A percentile compares a stretch with the other conserved stretches of the same genome.
phyloP scores from a whole-genome alignment of 495 filamentous ascomycete species.

The Staphylotrichum tortipilum region DNA sequence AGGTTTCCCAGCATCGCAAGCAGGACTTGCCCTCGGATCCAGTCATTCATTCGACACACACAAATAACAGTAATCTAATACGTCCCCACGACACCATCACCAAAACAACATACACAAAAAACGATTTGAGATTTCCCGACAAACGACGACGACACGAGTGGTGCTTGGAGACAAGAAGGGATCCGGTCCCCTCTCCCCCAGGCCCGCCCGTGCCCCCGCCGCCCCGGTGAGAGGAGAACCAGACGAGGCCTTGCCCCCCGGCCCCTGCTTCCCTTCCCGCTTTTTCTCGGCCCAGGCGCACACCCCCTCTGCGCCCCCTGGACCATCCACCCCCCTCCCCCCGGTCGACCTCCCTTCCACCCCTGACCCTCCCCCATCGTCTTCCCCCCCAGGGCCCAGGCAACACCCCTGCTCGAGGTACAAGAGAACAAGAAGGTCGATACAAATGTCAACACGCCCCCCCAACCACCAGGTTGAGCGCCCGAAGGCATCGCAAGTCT shows the following conservation, averaged over 20 bases:
- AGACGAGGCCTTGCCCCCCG: slow-evolving; percentile 33
- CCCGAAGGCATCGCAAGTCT: slow-evolving; percentile 46
- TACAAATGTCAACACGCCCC: slow-evolving; percentile 57
- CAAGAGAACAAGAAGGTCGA: too few species aligned
- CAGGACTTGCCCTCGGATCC: slow-evolving; percentile 46
- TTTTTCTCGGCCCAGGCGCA: slow-evolving; percentile 37
- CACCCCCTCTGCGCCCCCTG: slow-evolving; percentile 18
- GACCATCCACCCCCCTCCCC: slow-evolving; percentile 16
- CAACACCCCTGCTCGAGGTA: too few species aligned
- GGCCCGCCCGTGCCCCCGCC: slow-evolving; percentile 16
- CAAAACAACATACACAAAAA: too few species aligned
- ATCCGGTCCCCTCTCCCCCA: slow-evolving; percentile 10
- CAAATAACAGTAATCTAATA: slow-evolving; percentile 39
- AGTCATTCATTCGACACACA: slow-evolving; percentile 42
- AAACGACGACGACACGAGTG: too few species aligned
- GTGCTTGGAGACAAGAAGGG: slow-evolving; percentile 12
- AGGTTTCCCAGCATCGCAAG: slow-evolving; percentile 37
- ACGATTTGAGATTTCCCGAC: slow-evolving; percentile 17
- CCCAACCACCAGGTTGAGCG: slow-evolving; percentile 44
- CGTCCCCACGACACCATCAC: slow-evolving; percentile 28
- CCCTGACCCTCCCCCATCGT: too few species aligned
- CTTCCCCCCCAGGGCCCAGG: too few species aligned
- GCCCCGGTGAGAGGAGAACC: too few species aligned
- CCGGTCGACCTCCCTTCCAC: slow-evolving; percentile 29
- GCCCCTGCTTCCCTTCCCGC: slow-evolving; percentile 32